A percentile compares a stretch with the other conserved stretches of the same genome.
Conservation (phyloP, 495 filamentous ascomycete genomes). For the Trichoderma asperelloides region DNA sequence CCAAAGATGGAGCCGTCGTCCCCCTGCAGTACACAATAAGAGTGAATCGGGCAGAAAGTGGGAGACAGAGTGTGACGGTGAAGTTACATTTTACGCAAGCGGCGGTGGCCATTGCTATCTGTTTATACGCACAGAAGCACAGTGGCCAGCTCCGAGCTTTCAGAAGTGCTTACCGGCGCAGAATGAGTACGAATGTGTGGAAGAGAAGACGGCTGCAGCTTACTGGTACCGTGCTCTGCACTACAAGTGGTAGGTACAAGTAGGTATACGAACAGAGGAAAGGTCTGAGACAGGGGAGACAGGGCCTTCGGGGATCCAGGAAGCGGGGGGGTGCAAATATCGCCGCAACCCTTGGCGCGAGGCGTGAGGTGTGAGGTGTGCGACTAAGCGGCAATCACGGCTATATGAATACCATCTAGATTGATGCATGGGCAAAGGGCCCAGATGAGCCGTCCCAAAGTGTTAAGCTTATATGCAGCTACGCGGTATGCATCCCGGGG, state of each 20-base stretch:
- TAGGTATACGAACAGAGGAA: not conserved
- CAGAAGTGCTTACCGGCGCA: not conserved
- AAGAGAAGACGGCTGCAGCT: not conserved
- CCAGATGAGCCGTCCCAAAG: not conserved
- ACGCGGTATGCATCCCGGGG: not conserved
- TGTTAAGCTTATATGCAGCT: not conserved
- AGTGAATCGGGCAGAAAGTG: no score
- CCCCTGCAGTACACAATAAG: no score
- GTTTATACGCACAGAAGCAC: no score
- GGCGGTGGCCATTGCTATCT: no score
- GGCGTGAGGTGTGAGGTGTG: not conserved
- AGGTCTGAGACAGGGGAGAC: slow-evolving; percentile 5
- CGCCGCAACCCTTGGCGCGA: not conserved
- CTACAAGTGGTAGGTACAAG: not conserved
- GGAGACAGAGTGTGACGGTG: no score
- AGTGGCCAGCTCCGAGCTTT: not conserved
- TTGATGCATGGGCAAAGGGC: not conserved
- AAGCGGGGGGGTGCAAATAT: not conserved
- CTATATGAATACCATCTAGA: not conserved
- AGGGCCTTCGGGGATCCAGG: not conserved
- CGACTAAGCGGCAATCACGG: not conserved
- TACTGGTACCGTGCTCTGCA: not conserved
- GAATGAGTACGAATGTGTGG: not conserved
- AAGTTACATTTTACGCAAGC: no score
- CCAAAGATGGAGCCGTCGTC: no score